Evolutionary conservation across 1,139 yeast species (phyloP), one percentile per base, ranked within the genome.

Genomic region (Yamadazyma taylorii): DNA sequence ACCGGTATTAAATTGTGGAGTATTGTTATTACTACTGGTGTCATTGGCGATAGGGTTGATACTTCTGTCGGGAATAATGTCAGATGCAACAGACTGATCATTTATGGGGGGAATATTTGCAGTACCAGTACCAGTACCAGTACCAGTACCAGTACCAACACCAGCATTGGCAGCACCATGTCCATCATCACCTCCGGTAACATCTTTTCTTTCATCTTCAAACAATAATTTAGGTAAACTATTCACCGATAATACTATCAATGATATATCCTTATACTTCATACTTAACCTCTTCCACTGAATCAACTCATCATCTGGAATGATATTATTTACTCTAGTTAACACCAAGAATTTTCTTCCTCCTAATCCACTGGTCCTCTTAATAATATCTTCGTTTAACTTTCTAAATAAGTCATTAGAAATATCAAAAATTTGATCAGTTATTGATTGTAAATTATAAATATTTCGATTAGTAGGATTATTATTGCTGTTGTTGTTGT

Each of bases 221-320:
- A 85, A 65, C 5, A 83, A 58, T 27, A 80, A 48, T 33, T 81
- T 79, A 0, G 94, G 79, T 25, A 75, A 69, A 30, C 76, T 70
- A 46, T 81, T 83, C 0, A 85, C 87, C 10, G 92, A 80, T n/a
- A 84, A 69, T 13, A 87, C 88, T 27, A 87, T 77, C 52, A 85
- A 65, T 2, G 85, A 78, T 15, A 85, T 61, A 27, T 78, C 83
- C 46, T 81, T 79, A 38, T 77, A 73, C 43, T 75, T 76, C 37
- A 67, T 52, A 23, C 88, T 80, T 27, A 84, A 61, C 40, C 88
- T 61, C 53, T 85, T 81, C 90, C 92, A 82, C 52, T 83, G 87
- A 35, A 83, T 70, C 37, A 85, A 61, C 52, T 85, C 94, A 54
- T 84, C 92, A 56, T 85, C 94, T 0, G 90, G 88, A 30, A 85